Conservation (phyloP, 2,329 filamentous ascomycete genomes). For the Aspergillus ochraceoroseus region DNA sequence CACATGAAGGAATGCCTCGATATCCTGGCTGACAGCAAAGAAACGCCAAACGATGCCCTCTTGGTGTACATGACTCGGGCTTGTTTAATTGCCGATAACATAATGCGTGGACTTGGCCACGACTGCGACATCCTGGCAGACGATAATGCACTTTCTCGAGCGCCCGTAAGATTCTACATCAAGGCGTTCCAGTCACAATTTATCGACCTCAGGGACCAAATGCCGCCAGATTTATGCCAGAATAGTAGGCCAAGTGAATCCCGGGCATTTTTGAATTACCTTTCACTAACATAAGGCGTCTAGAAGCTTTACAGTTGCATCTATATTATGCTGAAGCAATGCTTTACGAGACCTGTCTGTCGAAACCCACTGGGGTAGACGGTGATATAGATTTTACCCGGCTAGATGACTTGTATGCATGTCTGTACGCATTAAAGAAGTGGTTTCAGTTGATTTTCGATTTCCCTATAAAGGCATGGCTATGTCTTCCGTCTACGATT, state of each 20-base stretch:
- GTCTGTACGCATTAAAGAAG: slow-evolving; percentile 33
- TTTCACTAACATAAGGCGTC: slow-evolving; percentile 1
- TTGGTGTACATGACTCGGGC: slow-evolving; percentile 8
- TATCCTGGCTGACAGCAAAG: slow-evolving; percentile 1
- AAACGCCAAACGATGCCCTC: slow-evolving; percentile 1
- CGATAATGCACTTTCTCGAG: background rate
- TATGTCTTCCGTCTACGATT: slow-evolving; percentile 34
- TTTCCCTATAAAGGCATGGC: slow-evolving; percentile 28
- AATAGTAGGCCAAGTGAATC: slow-evolving; percentile 16
- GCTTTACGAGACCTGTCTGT: slow-evolving; percentile 19
- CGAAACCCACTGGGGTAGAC: slow-evolving; percentile 5
- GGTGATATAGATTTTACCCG: slow-evolving; percentile 12
- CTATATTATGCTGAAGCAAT: slow-evolving; percentile 16
- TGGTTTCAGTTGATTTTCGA: slow-evolving; percentile 40
- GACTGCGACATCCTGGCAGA: background rate
- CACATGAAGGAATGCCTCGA: slow-evolving; percentile 14
- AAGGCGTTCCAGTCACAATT: slow-evolving; percentile 10
- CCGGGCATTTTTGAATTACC: no score
- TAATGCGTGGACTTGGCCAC: background rate
- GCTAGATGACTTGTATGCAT: slow-evolving; percentile 33
- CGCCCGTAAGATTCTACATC: slow-evolving; percentile 1
- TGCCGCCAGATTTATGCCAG: background rate
- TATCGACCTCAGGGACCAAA: background rate
- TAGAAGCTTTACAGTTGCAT: slow-evolving; percentile 14
- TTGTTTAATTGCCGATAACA: slow-evolving; percentile 2